A percentile compares a stretch with the other conserved stretches of the same genome.
These are phyloP conservation scores for Alternaria triticina DNA, from an alignment of 2,329 filamentous ascomycete genomes.

Conservation along the genomic window DNA sequence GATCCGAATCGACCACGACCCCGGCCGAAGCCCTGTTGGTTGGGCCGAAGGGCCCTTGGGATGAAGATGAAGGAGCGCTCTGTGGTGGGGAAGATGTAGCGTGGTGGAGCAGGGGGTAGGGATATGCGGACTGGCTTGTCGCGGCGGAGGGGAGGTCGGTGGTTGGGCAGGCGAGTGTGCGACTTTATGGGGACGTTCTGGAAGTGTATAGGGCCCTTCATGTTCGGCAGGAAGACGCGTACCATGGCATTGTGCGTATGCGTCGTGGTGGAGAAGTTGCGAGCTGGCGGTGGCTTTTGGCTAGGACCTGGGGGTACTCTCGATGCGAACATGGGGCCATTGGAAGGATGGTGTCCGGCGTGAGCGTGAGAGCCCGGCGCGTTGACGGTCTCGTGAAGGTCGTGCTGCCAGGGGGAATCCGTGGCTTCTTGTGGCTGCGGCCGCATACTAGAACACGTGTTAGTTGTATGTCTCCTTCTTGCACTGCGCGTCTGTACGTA, in stretches of 20 bases:
- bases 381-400: slow-evolving; percentile 79
- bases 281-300: slow-evolving; percentile 44
- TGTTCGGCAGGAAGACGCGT: slow-evolving; percentile 77
- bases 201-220: slow-evolving; percentile 74
- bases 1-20: slow-evolving; percentile 75
- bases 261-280: slow-evolving; percentile 77
- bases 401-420: slow-evolving; percentile 86
- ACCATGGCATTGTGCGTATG: slow-evolving; percentile 85
- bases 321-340: slow-evolving; percentile 28
- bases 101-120: slow-evolving; percentile 76
- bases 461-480: slow-evolving; percentile 23
- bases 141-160: slow-evolving; percentile 88
- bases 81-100: slow-evolving; percentile 88
- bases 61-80: slow-evolving; percentile 99
- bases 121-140: slow-evolving; percentile 97
- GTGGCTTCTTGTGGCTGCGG: slow-evolving; percentile 59
- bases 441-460: slow-evolving; percentile 47
- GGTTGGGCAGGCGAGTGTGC: slow-evolving; percentile 92
- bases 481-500: slow-evolving; percentile 52
- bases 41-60: slow-evolving; percentile 88
- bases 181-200: slow-evolving; percentile 82
- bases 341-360: slow-evolving; percentile 24
- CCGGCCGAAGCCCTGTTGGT: slow-evolving; percentile 77
- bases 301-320: slow-evolving; percentile 27
- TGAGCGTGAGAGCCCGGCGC: slow-evolving; percentile 44